Evolutionary conservation across 768 basidiomycete genomes (phyloP), one percentile per base, ranked within the genome.

Genomic region (Pisolithus microcarpus): DNA sequence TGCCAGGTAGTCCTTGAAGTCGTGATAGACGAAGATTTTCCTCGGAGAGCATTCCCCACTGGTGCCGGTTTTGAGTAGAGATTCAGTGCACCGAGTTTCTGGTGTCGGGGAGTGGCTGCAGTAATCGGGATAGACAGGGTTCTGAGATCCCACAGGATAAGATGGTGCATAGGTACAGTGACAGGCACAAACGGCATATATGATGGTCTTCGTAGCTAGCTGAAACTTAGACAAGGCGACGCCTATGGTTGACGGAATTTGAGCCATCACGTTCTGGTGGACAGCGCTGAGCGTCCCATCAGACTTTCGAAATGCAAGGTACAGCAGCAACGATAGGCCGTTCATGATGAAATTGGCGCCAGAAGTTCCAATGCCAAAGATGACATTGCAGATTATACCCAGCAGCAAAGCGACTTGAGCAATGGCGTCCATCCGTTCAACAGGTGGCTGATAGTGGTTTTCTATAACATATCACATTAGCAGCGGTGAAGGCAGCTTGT

Each of bases 321-420:
- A 34, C 13, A 34, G 34, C 34, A 34, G 13, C 5, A 34, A 11
- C 9, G 39, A 46, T 0, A 64, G 38, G 1, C 52, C 38, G 23
- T 44, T 18, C n/a, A 65, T 42, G 21, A 65, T 56, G 39, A 62
- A 58, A 26, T 64, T 53, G 18, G 51, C 34, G 2, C 38, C 47
- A 8, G 18, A 13, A n/a, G 18, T 47, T 23, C 58, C 45, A n/a
- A 63, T 38, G 1, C 53, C 47, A 39, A 58, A 47, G 34, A 65
- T 48, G 19, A 60, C 30, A 42, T 49, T 50, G 51, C 56, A 57
- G 36, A 61, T 57, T 11, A 55, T 53, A 7, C 54, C 54, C 7
- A 64, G 43, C 9, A 64, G 49, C 9, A 62, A 40, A 13, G 56
- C 37, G 5, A 59, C 45, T 44, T 64, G 62, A 15, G 61, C 51